A percentile compares a stretch with the other conserved stretches of the same genome.
These are phyloP conservation scores for Ascochyta viciae-villosae DNA, from an alignment of 2,329 filamentous ascomycete genomes.

Conservation along the genomic window DNA sequence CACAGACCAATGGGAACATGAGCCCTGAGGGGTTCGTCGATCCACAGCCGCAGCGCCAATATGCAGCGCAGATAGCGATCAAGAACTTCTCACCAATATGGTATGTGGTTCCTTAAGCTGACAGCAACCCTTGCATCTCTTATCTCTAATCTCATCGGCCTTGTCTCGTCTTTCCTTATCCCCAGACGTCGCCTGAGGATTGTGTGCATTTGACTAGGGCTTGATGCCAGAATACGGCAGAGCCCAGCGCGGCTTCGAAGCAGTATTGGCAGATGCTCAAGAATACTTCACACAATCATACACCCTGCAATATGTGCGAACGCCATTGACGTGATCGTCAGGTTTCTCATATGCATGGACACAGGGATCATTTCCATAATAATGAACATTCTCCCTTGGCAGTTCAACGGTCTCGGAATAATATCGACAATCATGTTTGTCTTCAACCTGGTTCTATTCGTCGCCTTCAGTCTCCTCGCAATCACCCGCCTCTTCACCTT, in stretches of 20 bases:
- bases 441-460: slow-evolving; percentile 26
- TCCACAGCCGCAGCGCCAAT: slow-evolving; percentile 16
- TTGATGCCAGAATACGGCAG: neutral
- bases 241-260: neutral
- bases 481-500: slow-evolving; percentile 14
- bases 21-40: slow-evolving; percentile 11
- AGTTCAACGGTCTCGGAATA: slow-evolving; percentile 56
- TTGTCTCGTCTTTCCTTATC: neutral
- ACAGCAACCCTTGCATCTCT: neutral
- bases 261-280: slow-evolving; percentile 3
- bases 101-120: slow-evolving; percentile 7
- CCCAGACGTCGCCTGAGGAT: neutral
- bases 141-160: neutral
- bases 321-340: neutral
- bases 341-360: slow-evolving; percentile 55
- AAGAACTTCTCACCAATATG: slow-evolving; percentile 27
- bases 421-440: slow-evolving; percentile 25
- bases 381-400: slow-evolving; percentile 65
- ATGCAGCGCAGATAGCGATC: slow-evolving; percentile 23
- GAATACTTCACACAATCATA: neutral
- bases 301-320: neutral
- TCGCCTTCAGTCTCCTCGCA: slow-evolving; percentile 16
- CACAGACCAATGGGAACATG: slow-evolving; percentile 10
- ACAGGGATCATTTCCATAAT: slow-evolving; percentile 66
- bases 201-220: neutral